Percentiles rank a stretch among this genome's conserved stretches.
Conservation (phyloP, 1,139 yeast genomes). For the Kluyveromyces sp. region DNA sequence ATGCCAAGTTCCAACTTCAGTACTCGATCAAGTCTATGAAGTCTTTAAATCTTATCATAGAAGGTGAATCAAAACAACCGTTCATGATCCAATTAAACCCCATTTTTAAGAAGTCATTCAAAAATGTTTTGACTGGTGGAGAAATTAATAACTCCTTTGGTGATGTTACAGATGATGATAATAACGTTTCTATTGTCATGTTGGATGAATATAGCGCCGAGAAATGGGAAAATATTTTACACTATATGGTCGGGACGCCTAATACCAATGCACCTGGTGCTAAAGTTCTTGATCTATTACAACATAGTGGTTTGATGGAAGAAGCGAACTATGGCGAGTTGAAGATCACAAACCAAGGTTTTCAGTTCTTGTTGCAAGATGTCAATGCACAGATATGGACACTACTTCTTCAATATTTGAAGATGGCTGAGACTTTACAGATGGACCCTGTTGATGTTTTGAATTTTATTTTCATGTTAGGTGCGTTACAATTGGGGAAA, state of each 20-base stretch:
- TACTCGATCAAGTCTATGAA: conserved; percentile 77
- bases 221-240: conserved; percentile 92
- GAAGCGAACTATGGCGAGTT: conserved; percentile 40
- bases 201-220: conserved; percentile 74
- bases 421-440: conserved; percentile 71
- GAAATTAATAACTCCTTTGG: conserved; percentile 48
- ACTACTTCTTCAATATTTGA: conserved; percentile 72
- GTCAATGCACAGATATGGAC: conserved; percentile 96
- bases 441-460: conserved; percentile 97
- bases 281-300: conserved; percentile 56
- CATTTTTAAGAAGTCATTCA: conserved; percentile 65
- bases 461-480: conserved; percentile 86
- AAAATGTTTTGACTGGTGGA: conserved; percentile 79
- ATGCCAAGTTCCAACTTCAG: conserved; percentile 40
- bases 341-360: conserved; percentile 82
- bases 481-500: conserved; percentile 84
- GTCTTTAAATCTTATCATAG: conserved; percentile 68
- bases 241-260: conserved; percentile 95
- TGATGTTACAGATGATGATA: conserved; percentile 41
- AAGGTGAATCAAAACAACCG: conserved; percentile 30
- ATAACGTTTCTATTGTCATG: conserved; percentile 50
- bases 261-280: conserved; percentile 55
- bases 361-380: conserved; percentile 87
- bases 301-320: conserved; percentile 84
- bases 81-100: conserved; percentile 48